Evolutionary conservation across 1,284 basidiomycete species (phyloP), one percentile per base, ranked within the genome.

Genomic region (Gomphus bonarii): DNA sequence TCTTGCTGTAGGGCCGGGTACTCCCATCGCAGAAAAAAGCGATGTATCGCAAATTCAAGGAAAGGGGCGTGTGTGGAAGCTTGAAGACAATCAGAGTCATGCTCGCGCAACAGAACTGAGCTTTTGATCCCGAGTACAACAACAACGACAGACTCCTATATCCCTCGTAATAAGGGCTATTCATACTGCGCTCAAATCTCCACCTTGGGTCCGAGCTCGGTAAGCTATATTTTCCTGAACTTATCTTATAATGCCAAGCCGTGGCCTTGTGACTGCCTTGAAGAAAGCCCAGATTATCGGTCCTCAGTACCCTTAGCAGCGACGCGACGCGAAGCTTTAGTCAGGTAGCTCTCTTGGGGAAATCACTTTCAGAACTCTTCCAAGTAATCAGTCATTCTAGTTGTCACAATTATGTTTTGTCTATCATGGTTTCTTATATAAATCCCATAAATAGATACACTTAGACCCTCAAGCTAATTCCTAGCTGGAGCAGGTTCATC

Each of bases 21-120:
- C 65, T 61, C 36, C 59, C 57, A 42, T 60, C 52, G 55, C 65
- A 35, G 54, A 59, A 40, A 49, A 58, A 38, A 43, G 55, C 46
- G 40, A 36, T 35, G 20, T 18, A 20, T 40, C 16, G 16, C 12
- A 31, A 16, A 22, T 28, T 20, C 44, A 12, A 18, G 8, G 50
- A n/a, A 60, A 51, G 10, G 62, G 63, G 22, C 61, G 63, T 40
- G 65, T 73, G 0, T 75, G 73, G 74, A 66, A 67, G 50, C 61
- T 75, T 25, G 69, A 70, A 38, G 58, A 36, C 6, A 50, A 60
- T 4, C 49, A 58, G 16, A 60, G 44, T 22, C 66, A 65, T 47
- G 63, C 65, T 14, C 67, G 65, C 2, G 63, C 64, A 57, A 65
- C 69, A 40, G 71, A 68, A 50, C 59, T 74, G 54, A 72, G 65